Evolutionary conservation across 139 green algal genomes (phyloP).

Genomic region (Helicosporidium sp.): DNA sequence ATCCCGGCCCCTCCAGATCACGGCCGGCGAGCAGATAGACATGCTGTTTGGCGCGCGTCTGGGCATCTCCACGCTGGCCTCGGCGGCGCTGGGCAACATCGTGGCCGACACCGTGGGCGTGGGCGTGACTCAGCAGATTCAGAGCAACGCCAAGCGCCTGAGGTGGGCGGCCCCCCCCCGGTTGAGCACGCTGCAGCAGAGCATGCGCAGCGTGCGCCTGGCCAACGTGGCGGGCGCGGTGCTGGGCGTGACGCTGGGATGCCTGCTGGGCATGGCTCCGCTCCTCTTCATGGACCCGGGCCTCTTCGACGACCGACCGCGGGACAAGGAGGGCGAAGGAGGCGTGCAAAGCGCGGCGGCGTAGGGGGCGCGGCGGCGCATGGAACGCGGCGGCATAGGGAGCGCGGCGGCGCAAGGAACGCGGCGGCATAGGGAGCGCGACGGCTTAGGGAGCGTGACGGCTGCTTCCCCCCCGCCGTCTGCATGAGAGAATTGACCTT

Average conservation of each 20-base stretch:
- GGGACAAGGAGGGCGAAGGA: too few relatives aligned
- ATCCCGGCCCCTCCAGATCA: constrained; percentile 40
- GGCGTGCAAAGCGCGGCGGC: too few relatives aligned
- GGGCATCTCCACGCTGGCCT: constrained; percentile 30
- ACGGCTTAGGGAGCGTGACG: too few relatives aligned
- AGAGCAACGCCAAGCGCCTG: constrained; percentile 14
- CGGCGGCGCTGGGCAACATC: constrained; percentile 31
- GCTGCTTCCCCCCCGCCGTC: too few relatives aligned
- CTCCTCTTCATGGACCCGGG: constrained; percentile 10
- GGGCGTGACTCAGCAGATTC: constrained; percentile 29
- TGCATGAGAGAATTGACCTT: too few relatives aligned
- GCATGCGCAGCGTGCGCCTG: background rate
- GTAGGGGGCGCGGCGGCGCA: too few relatives aligned
- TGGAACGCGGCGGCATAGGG: too few relatives aligned
- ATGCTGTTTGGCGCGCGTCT: constrained; percentile 15
- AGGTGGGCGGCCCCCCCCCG: constrained; percentile 4
- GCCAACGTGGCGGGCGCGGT: constrained; percentile 25
- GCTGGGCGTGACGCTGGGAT: constrained; percentile 36
- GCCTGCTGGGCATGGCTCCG: constrained; percentile 38
- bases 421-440: too few relatives aligned
- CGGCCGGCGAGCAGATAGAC: constrained; percentile 51
- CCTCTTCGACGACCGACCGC: too few relatives aligned
- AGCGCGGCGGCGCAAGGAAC: too few relatives aligned
- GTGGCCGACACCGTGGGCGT: constrained; percentile 37
- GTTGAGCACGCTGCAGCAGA: constrained; percentile 23